Conservation (phyloP, 2,329 filamentous ascomycete species). For the Arthrobotrys sinensis region DNA sequence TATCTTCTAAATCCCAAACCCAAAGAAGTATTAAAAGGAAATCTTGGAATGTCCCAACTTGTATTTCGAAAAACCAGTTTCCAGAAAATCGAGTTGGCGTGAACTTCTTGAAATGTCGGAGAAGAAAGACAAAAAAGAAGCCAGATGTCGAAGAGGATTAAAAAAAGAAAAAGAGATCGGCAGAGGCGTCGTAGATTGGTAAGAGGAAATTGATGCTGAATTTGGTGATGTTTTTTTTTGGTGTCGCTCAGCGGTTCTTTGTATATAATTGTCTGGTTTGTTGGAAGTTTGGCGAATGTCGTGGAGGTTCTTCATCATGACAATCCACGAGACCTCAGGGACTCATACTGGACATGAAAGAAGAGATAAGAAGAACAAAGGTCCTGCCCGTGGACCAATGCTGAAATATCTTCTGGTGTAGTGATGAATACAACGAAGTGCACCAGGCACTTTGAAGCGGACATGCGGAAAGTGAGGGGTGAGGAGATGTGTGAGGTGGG, state of each 20-base stretch:
- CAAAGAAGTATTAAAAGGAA: conserved; percentile 55
- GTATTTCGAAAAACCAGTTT: conserved; percentile 57
- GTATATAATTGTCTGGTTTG: conserved; percentile 42
- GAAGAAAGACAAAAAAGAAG: conserved; percentile 33
- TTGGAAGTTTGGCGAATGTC: conserved; percentile 39
- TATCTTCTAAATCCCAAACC: conserved; percentile 34
- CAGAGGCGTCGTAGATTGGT: conserved; percentile 27
- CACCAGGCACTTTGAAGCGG: conserved; percentile 60
- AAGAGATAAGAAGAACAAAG: conserved; percentile 44
- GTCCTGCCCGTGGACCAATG: conserved; percentile 51
- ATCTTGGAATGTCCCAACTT: conserved; percentile 22
- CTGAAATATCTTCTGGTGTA: conserved; percentile 52
- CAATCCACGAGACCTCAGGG: conserved; percentile 23
- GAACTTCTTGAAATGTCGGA: conserved; percentile 47
- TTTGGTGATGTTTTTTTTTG: conserved; percentile 47
- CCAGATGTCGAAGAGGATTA: conserved; percentile 25
- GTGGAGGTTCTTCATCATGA: conserved; percentile 41
- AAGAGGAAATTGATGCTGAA: conserved; percentile 19
- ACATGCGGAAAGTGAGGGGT: conserved; percentile 41
- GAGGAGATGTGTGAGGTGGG: conserved; percentile 46
- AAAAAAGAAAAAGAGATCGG: conserved; percentile 3
- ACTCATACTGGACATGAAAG: conserved; percentile 39
- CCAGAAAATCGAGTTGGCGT: conserved; percentile 29
- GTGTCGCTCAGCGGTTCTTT: conserved; percentile 58
- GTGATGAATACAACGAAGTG: conserved; percentile 57